Evolutionary conservation across 768 basidiomycete genomes (phyloP), one percentile per base, ranked within the genome.

Genomic region (Leccinellum albellum): DNA sequence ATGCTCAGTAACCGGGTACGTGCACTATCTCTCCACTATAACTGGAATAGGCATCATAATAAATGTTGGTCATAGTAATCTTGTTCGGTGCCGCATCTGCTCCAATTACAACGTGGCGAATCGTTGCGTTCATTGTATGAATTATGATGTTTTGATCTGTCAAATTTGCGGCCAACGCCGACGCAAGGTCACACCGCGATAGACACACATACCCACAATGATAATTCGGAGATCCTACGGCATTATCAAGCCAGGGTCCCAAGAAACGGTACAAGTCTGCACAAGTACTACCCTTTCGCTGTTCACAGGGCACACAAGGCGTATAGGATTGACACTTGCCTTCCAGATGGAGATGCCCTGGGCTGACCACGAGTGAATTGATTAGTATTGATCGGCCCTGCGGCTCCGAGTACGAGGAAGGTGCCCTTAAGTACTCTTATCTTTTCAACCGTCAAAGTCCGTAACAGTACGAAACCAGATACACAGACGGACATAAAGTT

Each of bases 401-500:
- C 62, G 54, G 13, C 40, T 60, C 21, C 53, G 51, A 9, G 40
- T 60, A 9, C 29, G 44, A 4, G 33, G 54, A 28, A 60, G 24
- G 46, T 7, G 14, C 8, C 6, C 4, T n/a, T 28, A 28, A 28
- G 28, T 28, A n/a, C 17, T 6, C 60, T 64, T 46, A 53, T 64
- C 42, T 64, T 58, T 21, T 35, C 62, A 12, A 47, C 20, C 13
- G 53, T 57, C 54, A 64, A 42, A 28, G 44, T 55, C 10, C 42
- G 32, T 31, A 42, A 51, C 20, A 4, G 20, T 24, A 20, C 1
- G 28, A 21, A 35, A 17, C 21, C 31, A 32, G 32, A 28, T 7
- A 1, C 44, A 29, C 12, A 40, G 35, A 45, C 14, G 24, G 35
- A 49, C 51, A 35, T 2, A 8, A 4, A 29, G 13, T 37, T 24